These are phyloP conservation scores for Verbena officinalis DNA, from an alignment of 257 asterid species.

Conservation along the genomic window DNA sequence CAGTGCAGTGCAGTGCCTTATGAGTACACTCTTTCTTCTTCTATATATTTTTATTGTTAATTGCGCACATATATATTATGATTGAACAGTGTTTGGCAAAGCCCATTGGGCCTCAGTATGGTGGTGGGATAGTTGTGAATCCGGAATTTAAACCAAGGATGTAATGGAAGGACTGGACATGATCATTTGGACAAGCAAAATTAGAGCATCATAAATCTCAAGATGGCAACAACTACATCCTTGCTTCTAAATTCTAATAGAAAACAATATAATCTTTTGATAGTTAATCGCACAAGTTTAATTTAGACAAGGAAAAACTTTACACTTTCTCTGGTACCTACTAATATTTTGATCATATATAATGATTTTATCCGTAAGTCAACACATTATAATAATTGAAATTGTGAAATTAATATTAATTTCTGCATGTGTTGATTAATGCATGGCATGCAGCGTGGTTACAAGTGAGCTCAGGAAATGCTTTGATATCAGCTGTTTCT, in stretches of 20 bases:
- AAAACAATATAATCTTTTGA: slow-evolving; percentile 29
- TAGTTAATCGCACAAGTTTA: slow-evolving; percentile 29
- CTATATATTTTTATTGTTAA: not conserved
- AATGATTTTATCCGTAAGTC: no score
- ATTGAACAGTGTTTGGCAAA: slow-evolving; percentile 48
- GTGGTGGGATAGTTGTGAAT: slow-evolving; percentile 50
- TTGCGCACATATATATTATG: not conserved
- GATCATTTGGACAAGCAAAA: slow-evolving; percentile 26
- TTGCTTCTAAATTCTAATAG: slow-evolving; percentile 33
- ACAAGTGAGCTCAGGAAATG: no score
- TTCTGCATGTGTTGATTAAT: not conserved
- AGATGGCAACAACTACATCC: slow-evolving; percentile 41
- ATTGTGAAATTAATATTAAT: no score
- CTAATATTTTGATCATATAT: no score
- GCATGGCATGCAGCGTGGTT: no score
- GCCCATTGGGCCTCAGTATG: slow-evolving; percentile 48
- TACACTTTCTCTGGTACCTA: slow-evolving; percentile 48
- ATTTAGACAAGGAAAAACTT: slow-evolving; percentile 32
- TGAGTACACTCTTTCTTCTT: slow-evolving; percentile 1
- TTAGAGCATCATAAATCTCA: slow-evolving; percentile 23
- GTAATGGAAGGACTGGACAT: slow-evolving; percentile 45
- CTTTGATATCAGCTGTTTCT: no score
- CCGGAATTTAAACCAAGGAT: slow-evolving; percentile 37
- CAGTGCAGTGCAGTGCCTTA: slow-evolving; percentile 32
- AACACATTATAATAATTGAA: no score